These are phyloP conservation scores for Sclerotinia subarctica DNA, from an alignment of 2,329 filamentous ascomycete genomes.

Conservation along the genomic window DNA sequence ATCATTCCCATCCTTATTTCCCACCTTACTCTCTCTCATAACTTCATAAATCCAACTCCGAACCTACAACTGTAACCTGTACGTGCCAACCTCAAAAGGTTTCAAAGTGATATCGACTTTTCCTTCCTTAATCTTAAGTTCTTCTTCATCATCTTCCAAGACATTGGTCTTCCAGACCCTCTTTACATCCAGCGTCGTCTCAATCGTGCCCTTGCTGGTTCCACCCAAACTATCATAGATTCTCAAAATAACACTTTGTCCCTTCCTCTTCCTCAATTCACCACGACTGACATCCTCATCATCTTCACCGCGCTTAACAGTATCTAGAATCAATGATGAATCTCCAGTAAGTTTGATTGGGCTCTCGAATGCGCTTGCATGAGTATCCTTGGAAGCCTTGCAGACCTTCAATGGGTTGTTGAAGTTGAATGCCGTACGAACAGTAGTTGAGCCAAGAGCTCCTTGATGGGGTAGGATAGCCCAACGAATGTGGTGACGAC, in stretches of 20 bases:
- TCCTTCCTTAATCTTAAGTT: constrained; percentile 48
- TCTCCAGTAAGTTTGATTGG: constrained; percentile 67
- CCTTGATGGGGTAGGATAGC: constrained; percentile 85
- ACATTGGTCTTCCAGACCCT: constrained; percentile 80
- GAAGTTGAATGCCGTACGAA: constrained; percentile 84
- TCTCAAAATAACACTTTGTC: constrained; percentile 76
- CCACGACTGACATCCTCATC: constrained; percentile 69
- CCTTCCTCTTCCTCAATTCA: constrained; percentile 62
- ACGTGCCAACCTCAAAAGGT: constrained; percentile 84
- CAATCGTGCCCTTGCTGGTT: constrained; percentile 66
- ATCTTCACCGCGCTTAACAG: constrained; percentile 89
- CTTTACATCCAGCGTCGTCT: constrained; percentile 66
- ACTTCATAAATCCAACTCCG: not conserved
- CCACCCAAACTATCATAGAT: constrained; percentile 90
- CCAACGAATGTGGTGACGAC: constrained; percentile 80
- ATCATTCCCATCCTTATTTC: not conserved
- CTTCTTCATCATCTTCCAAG: constrained; percentile 80
- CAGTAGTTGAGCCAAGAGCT: constrained; percentile 65
- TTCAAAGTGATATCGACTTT: constrained; percentile 63
- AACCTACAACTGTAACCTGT: constrained; percentile 56
- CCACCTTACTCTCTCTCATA: not conserved
- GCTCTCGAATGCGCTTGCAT: constrained; percentile 43
- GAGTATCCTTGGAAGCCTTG: constrained; percentile 44
- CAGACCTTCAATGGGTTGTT: constrained; percentile 71
- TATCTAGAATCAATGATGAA: constrained; percentile 74